phyloP scores from a whole-genome alignment of 2,329 filamentous ascomycete species.

The Fusarium tupiense region DNA sequence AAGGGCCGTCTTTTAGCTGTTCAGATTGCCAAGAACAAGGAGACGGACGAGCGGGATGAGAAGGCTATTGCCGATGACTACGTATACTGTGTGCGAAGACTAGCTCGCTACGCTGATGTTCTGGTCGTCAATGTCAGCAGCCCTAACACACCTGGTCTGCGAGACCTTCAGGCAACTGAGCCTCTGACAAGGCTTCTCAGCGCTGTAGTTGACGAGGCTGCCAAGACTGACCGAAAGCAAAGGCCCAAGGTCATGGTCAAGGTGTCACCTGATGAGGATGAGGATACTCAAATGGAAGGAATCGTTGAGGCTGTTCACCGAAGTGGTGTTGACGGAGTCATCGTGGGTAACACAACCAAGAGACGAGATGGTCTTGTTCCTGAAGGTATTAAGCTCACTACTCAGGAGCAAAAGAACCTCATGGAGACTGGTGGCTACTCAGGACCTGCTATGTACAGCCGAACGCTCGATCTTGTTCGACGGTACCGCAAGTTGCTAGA shows the following conservation, averaged over 20 bases:
- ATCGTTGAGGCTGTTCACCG: constrained; percentile 86
- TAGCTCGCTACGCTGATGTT: constrained; percentile 91
- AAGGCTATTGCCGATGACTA: constrained; percentile 83
- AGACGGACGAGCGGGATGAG: constrained; percentile 85
- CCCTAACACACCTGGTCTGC: constrained; percentile 92
- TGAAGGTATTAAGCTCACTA: constrained; percentile 69
- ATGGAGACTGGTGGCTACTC: constrained; percentile 88
- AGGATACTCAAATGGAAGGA: constrained; percentile 82
- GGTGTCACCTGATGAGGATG: constrained; percentile 94
- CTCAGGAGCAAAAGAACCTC: constrained; percentile 73
- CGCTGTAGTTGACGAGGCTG: constrained; percentile 84
- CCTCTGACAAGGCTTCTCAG: constrained; percentile 83
- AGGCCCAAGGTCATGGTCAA: constrained; percentile 90
- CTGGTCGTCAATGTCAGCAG: constrained; percentile 98
- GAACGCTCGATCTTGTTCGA: constrained; percentile 80
- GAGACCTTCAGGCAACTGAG: constrained; percentile 84
- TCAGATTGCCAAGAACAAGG: constrained; percentile 97
- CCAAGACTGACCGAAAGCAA: constrained; percentile 72
- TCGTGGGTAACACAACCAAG: constrained; percentile 97
- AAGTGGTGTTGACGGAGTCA: constrained; percentile 91
- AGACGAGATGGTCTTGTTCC: constrained; percentile 77
- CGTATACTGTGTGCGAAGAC: constrained; percentile 84
- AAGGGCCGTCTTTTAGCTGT: constrained; percentile 84
- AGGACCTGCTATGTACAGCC: constrained; percentile 86
- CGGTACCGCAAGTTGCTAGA: constrained; percentile 80